phyloP scores from a whole-genome alignment of 495 filamentous ascomycete genomes.

The Hypoxylon cercidicola region DNA sequence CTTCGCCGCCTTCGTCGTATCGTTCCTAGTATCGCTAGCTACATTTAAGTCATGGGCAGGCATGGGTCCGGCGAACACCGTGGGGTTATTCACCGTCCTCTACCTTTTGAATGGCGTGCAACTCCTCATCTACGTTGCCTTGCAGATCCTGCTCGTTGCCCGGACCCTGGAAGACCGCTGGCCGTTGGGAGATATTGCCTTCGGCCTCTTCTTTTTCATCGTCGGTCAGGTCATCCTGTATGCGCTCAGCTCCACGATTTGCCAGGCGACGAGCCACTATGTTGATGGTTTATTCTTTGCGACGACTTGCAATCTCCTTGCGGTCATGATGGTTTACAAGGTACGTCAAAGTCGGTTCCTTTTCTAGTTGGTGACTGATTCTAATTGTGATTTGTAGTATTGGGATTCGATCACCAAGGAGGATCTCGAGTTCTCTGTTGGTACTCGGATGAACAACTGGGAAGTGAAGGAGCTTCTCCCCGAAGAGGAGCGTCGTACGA shows the following conservation, averaged over 20 bases:
- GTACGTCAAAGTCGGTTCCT: conserved; percentile 57
- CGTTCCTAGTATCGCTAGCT: conserved; percentile 84
- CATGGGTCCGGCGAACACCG: conserved; percentile 81
- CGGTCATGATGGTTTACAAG: conserved; percentile 99
- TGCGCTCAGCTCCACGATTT: conserved; percentile 86
- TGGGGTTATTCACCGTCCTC: conserved; percentile 90
- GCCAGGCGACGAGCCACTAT: conserved; percentile 88
- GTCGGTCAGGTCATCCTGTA: conserved; percentile 94
- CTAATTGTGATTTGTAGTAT: conserved; percentile 67
- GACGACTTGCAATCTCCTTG: conserved; percentile 91
- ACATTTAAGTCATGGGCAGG: conserved; percentile 96
- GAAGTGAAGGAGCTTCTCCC: conserved; percentile 94
- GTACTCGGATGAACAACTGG: conserved; percentile 95
- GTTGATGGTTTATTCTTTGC: conserved; percentile 95
- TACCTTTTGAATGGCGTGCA: conserved; percentile 92
- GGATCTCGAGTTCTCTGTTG: conserved; percentile 97
- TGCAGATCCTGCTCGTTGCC: conserved; percentile 87
- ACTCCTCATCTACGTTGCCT: conserved; percentile 83
- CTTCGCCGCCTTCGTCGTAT: conserved; percentile 83
- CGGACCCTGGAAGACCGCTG: conserved; percentile 95
- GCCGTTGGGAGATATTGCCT: conserved; percentile 93
- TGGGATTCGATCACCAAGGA: conserved; percentile 99
- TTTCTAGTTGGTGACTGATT: background rate
- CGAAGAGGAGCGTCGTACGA: conserved; percentile 86
- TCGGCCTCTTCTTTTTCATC: conserved; percentile 91